phyloP scores from a whole-genome alignment of 768 basidiomycete species.

The Mycena indigotica region DNA sequence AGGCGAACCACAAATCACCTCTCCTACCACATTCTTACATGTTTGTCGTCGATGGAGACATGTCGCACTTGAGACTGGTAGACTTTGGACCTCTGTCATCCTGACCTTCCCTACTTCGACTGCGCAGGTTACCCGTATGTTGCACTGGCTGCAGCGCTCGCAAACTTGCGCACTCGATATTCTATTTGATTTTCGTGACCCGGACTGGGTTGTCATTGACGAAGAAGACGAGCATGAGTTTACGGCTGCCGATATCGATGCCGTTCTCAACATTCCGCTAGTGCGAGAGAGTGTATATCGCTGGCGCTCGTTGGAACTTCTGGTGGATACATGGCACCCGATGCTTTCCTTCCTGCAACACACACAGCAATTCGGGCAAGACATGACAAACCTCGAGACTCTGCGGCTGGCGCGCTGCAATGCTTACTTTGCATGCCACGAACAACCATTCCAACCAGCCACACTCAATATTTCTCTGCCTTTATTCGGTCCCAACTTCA shows the following conservation, averaged over 20 bases:
- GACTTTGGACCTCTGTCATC: conserved; percentile 53
- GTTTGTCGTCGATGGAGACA: conserved; percentile 55
- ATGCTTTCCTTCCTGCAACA: conserved; percentile 53
- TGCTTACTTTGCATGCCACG: conserved; percentile 52
- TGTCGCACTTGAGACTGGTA: conserved; percentile 45
- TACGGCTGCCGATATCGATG: conserved; percentile 45
- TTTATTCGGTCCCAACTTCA: conserved; percentile 44
- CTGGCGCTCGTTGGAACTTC: conserved; percentile 51
- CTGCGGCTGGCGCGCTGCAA: conserved; percentile 59
- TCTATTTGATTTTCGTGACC: conserved; percentile 62
- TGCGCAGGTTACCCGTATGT: conserved; percentile 39
- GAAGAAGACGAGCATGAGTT: conserved; percentile 48
- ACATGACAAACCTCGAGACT: conserved; percentile 38
- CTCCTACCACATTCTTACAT: conserved; percentile 42
- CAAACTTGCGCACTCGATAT: conserved; percentile 49
- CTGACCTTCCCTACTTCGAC: conserved; percentile 45
- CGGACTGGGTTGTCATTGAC: conserved; percentile 48
- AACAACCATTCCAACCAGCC: conserved; percentile 46
- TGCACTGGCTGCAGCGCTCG: conserved; percentile 48
- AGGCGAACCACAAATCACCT: conserved; percentile 5
- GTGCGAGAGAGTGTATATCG: conserved; percentile 39
- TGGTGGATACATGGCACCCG: conserved; percentile 63
- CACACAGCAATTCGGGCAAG: conserved; percentile 35
- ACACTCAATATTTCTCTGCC: conserved; percentile 41
- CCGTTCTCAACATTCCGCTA: conserved; percentile 46